Evolutionary conservation across 331 rosid genomes (phyloP), one percentile per base, ranked within the genome.

Genomic region (Malus hybrid): DNA sequence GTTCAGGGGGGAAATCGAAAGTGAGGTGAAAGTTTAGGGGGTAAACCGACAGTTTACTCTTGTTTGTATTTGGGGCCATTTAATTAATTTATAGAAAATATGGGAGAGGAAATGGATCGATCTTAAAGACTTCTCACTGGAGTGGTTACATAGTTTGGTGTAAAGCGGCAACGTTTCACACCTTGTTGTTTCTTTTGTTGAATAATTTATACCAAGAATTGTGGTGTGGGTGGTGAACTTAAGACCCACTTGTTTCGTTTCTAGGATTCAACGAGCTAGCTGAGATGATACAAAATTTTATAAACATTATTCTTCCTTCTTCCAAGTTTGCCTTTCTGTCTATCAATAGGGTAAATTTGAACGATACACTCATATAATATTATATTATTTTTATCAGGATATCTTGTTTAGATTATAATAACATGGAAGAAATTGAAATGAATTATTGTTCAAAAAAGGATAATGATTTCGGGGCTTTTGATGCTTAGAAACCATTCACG

Each of bases 131-230:
- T 75, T 58, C 7, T 60, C 6, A 19, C 66, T 33, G 19, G 84
- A 78, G 87, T 68, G 26, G 76, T 67, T 83, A 13, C 82, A 60
- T 70, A 39, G 73, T 74, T 77, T 79, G 81, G 83, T 71, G 82
- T 74, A 84, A 68, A 82, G 66, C 66, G 50, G 82, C 68, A 72
- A 70, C 39, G 68, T 82, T 77, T 77, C 80, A 68, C 75, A 74
- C 81, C 82, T 77, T 77, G n/a, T 82, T 77, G 72, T 75, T 77
- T 13, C 65, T 36, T 36, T 36, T 20, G 60, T 29, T 72, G 42
- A 44, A 68, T 66, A 32, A 53, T 75, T 33, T 55, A 33, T 10
- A 11, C 18, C 7, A 66, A 18, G 13, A 7, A 22, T 7, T 39
- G 16, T 66, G 71, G 22, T 29, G 53, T 11, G 55, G 61, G 65